phyloP scores from a whole-genome alignment of 768 basidiomycete genomes.

The Rhodotorula sphaerocarpa region DNA sequence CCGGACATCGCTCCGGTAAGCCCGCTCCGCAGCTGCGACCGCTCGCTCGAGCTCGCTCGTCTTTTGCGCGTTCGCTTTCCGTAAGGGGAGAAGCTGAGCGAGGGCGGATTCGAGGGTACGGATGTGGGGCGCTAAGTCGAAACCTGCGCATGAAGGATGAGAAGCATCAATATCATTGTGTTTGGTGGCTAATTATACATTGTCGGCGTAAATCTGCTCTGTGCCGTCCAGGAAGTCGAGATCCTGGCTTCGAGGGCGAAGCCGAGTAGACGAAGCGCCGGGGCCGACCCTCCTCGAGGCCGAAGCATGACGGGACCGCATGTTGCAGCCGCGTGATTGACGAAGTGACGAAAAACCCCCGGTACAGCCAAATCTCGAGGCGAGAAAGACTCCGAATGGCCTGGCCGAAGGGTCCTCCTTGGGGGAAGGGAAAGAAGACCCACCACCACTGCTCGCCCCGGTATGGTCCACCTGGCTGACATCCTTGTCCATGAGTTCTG shows the following conservation, averaged over 20 bases:
- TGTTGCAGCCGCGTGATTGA: too few relatives aligned
- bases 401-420: not conserved
- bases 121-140: constrained; percentile 50
- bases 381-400: not conserved
- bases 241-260: too few relatives aligned
- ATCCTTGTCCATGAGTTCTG: constrained; percentile 27
- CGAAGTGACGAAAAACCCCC: too few relatives aligned
- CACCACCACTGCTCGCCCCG: not conserved
- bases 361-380: too few relatives aligned
- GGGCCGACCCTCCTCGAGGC: too few relatives aligned
- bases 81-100: constrained; percentile 72
- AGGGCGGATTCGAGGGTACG: constrained; percentile 83
- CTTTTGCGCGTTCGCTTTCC: constrained; percentile 80
- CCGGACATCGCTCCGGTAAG: constrained; percentile 88
- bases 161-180: too few relatives aligned
- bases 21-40: constrained; percentile 76
- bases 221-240: too few relatives aligned
- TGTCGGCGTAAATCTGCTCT: too few relatives aligned
- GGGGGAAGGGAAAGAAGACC: not conserved
- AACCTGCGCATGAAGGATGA: constrained; percentile 13
- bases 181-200: too few relatives aligned
- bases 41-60: constrained; percentile 88
- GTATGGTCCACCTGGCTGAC: constrained; percentile 13
- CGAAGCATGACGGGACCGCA: too few relatives aligned
- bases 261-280: too few relatives aligned